A percentile compares a stretch with the other conserved stretches of the same genome.
Evolutionary conservation across 805 yeast genomes (phyloP).

Genomic region (Saccharomycopsis oosterbeekiorum): DNA sequence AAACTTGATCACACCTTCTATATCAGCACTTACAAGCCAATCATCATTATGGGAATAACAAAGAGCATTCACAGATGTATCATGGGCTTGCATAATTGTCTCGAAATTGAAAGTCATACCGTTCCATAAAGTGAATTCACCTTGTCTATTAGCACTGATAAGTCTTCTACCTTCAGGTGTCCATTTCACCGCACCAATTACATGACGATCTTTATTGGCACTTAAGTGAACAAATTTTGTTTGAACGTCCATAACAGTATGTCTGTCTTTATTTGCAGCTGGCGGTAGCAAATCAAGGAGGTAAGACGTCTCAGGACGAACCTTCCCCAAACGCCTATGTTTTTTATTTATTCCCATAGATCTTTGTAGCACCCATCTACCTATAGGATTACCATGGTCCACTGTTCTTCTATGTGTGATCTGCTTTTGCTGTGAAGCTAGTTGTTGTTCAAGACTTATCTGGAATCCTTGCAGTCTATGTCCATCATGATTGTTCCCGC

Average conservation of each 20-base stretch:
- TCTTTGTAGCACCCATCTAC: conserved; percentile 46
- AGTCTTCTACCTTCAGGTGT: conserved; percentile 93
- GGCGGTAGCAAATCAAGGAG: conserved; percentile 60
- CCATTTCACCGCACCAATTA: conserved; percentile 86
- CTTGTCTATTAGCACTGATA: conserved; percentile 82
- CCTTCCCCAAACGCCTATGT: conserved; percentile 32
- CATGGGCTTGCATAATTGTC: conserved; percentile 98
- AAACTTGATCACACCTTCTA: conserved; percentile 80
- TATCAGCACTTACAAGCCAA: conserved; percentile 92
- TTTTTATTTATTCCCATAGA: conserved; percentile 34
- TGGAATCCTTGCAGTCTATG: conserved; percentile 1
- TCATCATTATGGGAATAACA: conserved; percentile 84
- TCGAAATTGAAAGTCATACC: conserved; percentile 93
- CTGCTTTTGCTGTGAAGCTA: conserved; percentile 34
- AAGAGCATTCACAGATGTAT: conserved; percentile 70
- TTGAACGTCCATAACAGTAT: conserved; percentile 51
- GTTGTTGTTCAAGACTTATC: conserved; percentile 9
- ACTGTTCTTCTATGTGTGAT: conserved; percentile 57
- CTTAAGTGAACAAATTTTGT: conserved; percentile 84
- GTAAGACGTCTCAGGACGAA: conserved; percentile 63
- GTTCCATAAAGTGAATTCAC: conserved; percentile 96
- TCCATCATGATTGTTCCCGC: not conserved
- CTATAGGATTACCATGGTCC: conserved; percentile 70
- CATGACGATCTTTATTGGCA: conserved; percentile 84
- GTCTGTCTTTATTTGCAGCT: conserved; percentile 38